Base-by-base conservation (phyloP, 805 yeast species). In the Jamesozyma spencerorum region DNA sequence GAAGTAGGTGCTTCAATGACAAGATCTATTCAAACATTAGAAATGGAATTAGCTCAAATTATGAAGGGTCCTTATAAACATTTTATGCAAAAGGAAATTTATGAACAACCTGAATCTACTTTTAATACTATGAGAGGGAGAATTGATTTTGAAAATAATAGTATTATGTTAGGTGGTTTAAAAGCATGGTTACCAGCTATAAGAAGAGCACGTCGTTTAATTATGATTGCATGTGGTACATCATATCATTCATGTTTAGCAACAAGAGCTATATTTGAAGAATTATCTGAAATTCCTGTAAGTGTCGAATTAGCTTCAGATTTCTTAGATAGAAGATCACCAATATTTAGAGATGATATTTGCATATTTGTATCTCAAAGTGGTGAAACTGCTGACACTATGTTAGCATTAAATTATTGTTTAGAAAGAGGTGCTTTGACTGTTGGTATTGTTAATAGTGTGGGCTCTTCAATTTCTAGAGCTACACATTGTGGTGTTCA, bases 101-200 rank as follows among this genome's bases (percentile, higher is more conserved):
- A 83, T 59, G 98, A 92, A 68, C 99, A 92, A 69, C 98, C 98
- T 30, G 98, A 92, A 60, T 88, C 97, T 3, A 83, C 97, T 38
- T 83, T 88, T 63, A 92, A 92, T 71, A 92, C 99, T 38, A 92
- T 92, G 98, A 83, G 98, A 72, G 99, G 99, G 59, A 85, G 99
- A 72, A 73, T 92, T 47, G 97, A 92, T 65, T 92, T 92, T 58
- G 87, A 79, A 34, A 79, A 80, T 61, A 72, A 73, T 53, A 70
- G 67, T 33, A 82, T 92, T 51, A 83, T 75, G 50, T 72, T 92
- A 46, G 98, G 98, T 58, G 99, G 99, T 31, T 73, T 92, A 57
- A 77, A 82, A 52, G 72, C 82, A 13, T 85, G 80, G 74, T 70
- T 92, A 47, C 79, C 92, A 22, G 84, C 92, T 35, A 85, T 92